Evolutionary conservation across 495 filamentous ascomycete species (phyloP).

Genomic region (Penicillium diatomitis): DNA sequence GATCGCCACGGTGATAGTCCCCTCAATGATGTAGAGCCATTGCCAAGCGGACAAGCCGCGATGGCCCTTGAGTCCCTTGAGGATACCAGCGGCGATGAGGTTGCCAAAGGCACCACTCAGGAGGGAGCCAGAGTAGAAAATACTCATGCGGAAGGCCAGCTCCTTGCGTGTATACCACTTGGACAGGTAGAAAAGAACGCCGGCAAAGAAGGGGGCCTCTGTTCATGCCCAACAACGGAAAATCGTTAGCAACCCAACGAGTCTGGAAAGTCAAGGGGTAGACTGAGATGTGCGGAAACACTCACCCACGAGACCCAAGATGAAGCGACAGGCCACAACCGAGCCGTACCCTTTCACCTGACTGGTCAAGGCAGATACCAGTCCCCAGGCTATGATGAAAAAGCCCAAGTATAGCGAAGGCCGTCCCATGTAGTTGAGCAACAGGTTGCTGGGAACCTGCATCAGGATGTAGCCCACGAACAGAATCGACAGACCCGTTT

Average conservation of each 20-base stretch:
- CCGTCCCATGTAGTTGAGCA: slow-evolving; percentile 48
- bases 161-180: slow-evolving; percentile 54
- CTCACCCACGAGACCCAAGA: slow-evolving; percentile 39
- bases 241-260: too few relatives aligned
- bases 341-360: slow-evolving; percentile 43
- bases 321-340: slow-evolving; percentile 45
- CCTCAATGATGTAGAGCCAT: slow-evolving; percentile 46
- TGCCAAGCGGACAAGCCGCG: slow-evolving; percentile 40
- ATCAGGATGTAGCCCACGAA: slow-evolving; percentile 47
- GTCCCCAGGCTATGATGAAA: slow-evolving; percentile 46
- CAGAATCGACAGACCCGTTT: slow-evolving; percentile 41
- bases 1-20: slow-evolving; percentile 31
- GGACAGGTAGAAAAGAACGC: slow-evolving; percentile 46
- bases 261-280: too few relatives aligned
- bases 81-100: slow-evolving; percentile 48
- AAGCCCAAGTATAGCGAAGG: slow-evolving; percentile 40
- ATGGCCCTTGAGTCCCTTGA: slow-evolving; percentile 30
- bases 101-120: slow-evolving; percentile 57
- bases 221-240: background rate
- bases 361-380: slow-evolving; percentile 43
- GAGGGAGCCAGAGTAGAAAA: slow-evolving; percentile 59
- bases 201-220: slow-evolving; percentile 45
- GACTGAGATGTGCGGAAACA: background rate
- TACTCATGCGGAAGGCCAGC: slow-evolving; percentile 47
- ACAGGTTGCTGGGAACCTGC: slow-evolving; percentile 52